Conservation (phyloP, 495 filamentous ascomycete genomes). For the Aspergillus cristatus region DNA sequence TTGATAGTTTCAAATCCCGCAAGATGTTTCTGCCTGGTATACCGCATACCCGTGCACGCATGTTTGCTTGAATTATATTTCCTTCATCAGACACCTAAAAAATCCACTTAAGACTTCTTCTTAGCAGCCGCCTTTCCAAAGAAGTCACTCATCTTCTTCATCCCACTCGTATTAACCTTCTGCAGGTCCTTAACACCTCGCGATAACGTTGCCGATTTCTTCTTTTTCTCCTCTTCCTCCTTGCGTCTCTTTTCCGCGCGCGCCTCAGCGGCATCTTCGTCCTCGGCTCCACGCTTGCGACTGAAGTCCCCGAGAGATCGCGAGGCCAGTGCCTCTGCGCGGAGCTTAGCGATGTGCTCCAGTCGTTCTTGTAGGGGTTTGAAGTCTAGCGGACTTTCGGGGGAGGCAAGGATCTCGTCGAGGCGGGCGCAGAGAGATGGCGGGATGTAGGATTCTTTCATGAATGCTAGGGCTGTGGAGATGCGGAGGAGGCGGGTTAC, state of each 20-base stretch:
- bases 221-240: conserved; percentile 68
- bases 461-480: conserved; percentile 65
- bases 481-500: conserved; percentile 59
- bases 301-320: conserved; percentile 63
- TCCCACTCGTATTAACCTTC: conserved; percentile 82
- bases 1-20: too few relatives aligned
- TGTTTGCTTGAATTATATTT: too few relatives aligned
- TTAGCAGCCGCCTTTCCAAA: conserved; percentile 59
- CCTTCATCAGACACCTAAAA: too few relatives aligned
- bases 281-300: conserved; percentile 58
- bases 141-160: conserved; percentile 96
- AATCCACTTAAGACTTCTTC: conserved; percentile 23
- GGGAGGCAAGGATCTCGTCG: conserved; percentile 35
- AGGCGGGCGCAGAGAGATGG: conserved; percentile 39
- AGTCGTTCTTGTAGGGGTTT: conserved; percentile 59
- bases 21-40: too few relatives aligned
- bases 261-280: conserved; percentile 51
- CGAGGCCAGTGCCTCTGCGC: conserved; percentile 57
- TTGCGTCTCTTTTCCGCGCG: conserved; percentile 53
- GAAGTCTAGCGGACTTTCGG: conserved; percentile 54
- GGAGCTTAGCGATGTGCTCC: conserved; percentile 49
- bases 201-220: conserved; percentile 61
- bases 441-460: conserved; percentile 63
- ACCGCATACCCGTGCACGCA: too few relatives aligned
- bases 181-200: conserved; percentile 66